Percentiles rank a stretch among this genome's conserved stretches.
Evolutionary conservation across 768 basidiomycete genomes (phyloP).

Genomic region (Boletus vinaceobasis): DNA sequence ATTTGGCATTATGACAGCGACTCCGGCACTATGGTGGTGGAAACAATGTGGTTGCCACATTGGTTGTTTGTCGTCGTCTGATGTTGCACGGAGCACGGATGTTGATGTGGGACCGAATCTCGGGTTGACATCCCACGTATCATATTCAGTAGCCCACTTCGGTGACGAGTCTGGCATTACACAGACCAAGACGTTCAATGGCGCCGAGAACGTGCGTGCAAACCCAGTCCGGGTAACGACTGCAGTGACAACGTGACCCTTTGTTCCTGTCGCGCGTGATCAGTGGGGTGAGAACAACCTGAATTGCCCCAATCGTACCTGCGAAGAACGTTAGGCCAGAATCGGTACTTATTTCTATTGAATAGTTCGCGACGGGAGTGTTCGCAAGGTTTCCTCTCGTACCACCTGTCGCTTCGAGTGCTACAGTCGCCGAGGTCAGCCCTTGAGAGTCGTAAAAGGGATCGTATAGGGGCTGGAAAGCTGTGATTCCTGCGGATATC

Average conservation of each 20-base stretch:
- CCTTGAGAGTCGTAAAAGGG: neutral
- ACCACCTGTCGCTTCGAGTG: neutral
- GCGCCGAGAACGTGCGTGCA: slow-evolving; percentile 5
- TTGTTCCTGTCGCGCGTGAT: no score
- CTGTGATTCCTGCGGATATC: slow-evolving; percentile 15
- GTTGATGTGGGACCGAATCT: no score
- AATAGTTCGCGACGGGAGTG: no score
- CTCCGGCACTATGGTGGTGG: fast-evolving
- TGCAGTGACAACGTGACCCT: neutral
- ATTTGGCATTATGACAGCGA: slow-evolving; percentile 6
- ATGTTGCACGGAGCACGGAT: neutral
- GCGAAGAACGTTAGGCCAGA: neutral
- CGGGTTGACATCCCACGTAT: neutral
- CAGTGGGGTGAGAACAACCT: neutral
- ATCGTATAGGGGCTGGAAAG: slow-evolving; percentile 12
- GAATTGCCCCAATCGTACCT: neutral
- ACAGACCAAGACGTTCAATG: neutral
- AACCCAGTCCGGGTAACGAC: slow-evolving; percentile 13
- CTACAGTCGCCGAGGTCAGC: neutral
- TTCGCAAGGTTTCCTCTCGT: neutral
- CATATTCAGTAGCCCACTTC: slow-evolving; percentile 8
- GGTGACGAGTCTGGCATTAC: neutral
- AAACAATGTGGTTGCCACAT: no score
- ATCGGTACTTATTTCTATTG: neutral
- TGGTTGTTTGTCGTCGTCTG: neutral